phyloP scores from a whole-genome alignment of 2,329 filamentous ascomycete species.

The Calonectria pteridis region DNA sequence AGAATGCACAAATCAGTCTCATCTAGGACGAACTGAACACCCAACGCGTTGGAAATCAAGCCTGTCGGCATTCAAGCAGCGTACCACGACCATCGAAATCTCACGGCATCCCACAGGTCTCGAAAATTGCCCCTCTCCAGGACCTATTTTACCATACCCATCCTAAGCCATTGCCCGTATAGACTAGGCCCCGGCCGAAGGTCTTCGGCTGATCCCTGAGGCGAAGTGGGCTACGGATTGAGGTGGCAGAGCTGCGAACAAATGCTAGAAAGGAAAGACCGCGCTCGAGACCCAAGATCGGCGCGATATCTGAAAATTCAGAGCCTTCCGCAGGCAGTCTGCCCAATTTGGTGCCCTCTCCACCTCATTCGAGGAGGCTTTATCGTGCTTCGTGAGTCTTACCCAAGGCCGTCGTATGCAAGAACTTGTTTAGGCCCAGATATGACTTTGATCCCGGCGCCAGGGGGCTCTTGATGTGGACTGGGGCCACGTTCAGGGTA shows the following conservation, averaged over 20 bases:
- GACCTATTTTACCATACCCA: conserved; percentile 18
- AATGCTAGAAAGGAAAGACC: conserved; percentile 19
- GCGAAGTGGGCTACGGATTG: conserved; percentile 35
- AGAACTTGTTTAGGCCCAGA: conserved; percentile 40
- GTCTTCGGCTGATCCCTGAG: conserved; percentile 36
- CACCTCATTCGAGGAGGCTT: conserved; percentile 36
- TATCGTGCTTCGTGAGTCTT: conserved; percentile 34
- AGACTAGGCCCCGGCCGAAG: conserved; percentile 30
- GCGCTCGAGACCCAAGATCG: conserved; percentile 37
- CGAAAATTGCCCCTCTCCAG: conserved; percentile 6
- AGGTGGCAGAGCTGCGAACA: conserved; percentile 35
- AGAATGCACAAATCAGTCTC: conserved; percentile 19
- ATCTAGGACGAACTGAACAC: conserved; percentile 7
- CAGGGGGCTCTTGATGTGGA: conserved; percentile 46
- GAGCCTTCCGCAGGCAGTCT: conserved; percentile 35
- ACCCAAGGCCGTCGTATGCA: conserved; percentile 41
- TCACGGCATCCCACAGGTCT: not conserved
- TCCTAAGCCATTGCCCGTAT: conserved; percentile 28
- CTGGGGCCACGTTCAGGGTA: conserved; percentile 48
- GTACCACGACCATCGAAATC: not conserved
- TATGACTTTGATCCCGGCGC: conserved; percentile 44
- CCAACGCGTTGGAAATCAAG: conserved; percentile 14
- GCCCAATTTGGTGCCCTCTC: conserved; percentile 34
- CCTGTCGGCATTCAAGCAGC: not conserved
- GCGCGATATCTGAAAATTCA: conserved; percentile 33